A percentile compares a stretch with the other conserved stretches of the same genome.
Conservation (phyloP, 129 eudicot species). For the Apium graveolens region DNA sequence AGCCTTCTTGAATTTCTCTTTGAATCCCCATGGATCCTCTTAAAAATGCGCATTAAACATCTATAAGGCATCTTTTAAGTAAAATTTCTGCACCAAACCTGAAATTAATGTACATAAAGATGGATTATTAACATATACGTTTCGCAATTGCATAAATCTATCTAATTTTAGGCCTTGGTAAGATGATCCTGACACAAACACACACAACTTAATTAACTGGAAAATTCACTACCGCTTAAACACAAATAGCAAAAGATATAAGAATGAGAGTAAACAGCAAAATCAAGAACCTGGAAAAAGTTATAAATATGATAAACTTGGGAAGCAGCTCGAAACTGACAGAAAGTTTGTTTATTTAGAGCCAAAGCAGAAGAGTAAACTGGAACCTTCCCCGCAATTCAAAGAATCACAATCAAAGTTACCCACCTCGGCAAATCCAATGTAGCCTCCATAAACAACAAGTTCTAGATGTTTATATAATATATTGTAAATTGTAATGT, state of each 20-base stretch:
- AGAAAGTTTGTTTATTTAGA: neutral
- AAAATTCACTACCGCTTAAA: too few relatives aligned
- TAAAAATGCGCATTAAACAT: conserved; percentile 27
- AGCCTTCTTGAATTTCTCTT: conserved; percentile 20
- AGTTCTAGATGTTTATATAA: too few relatives aligned
- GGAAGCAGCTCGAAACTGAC: neutral
- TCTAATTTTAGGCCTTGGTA: neutral
- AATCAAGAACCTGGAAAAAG: too few relatives aligned
- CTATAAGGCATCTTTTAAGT: conserved; percentile 29
- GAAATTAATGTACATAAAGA: neutral
- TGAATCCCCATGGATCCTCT: conserved; percentile 9
- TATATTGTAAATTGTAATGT: neutral
- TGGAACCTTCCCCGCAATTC: neutral
- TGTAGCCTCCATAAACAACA: neutral
- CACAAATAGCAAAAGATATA: too few relatives aligned
- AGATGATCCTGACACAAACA: neutral
- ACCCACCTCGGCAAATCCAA: neutral
- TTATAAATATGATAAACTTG: neutral
- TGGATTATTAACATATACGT: too few relatives aligned
- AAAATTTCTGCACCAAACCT: neutral
- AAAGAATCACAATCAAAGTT: neutral
- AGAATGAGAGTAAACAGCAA: too few relatives aligned
- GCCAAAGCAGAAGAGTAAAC: too few relatives aligned
- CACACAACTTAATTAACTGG: neutral
- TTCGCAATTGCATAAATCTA: neutral